Base-by-base conservation (phyloP, 192 early-diverging fungal species). In the Martensiomyces pterosporus region DNA sequence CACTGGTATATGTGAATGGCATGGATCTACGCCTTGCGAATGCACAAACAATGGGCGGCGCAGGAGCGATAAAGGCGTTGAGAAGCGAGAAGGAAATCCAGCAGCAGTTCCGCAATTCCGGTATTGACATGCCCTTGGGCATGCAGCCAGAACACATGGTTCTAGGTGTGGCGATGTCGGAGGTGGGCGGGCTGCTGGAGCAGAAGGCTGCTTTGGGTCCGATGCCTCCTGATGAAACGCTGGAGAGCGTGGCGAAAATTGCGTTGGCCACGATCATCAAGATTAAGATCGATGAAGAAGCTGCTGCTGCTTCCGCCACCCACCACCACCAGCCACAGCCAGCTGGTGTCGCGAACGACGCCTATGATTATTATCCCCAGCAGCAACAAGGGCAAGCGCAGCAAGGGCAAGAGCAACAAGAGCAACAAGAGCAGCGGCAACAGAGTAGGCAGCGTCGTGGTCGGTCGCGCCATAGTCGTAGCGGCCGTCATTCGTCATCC, bases 231-330 rank as follows among this genome's bases (percentile, higher is more conserved):
- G 68, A 64, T 21, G 68, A 72, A 18, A 60, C 47, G 5, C 37
- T 72, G 49, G 61, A 64, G 49, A 53, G 56, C 24, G 34, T 72
- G 5, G 68, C 60, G 10, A 53, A 41, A 14, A 72, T 72, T 26
- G 68, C 68, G 0, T n/a, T 72, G 41, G 68, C 68, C 22, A 64
- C 68, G 2, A 24, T 72, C 12, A 60, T 72, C 44, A 60, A 64
- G 55, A 60, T 72, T 40, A 64, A 64, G 46, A 60, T 72, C 40
- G 68, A 72, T 22, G 68, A 72, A 46, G 61, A 64, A n/a, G n/a
- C n/a, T n/a, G n/a, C n/a, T n/a, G n/a, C n/a, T n/a, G n/a, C n/a
- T n/a, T n/a, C n/a, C n/a, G n/a, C n/a, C n/a, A n/a, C n/a, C n/a
- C n/a, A n/a, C n/a, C n/a, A n/a, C n/a, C n/a, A n/a, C n/a, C n/a